Base-by-base conservation (phyloP, 2,329 filamentous ascomycete genomes). In the Sporothrix sp. region DNA sequence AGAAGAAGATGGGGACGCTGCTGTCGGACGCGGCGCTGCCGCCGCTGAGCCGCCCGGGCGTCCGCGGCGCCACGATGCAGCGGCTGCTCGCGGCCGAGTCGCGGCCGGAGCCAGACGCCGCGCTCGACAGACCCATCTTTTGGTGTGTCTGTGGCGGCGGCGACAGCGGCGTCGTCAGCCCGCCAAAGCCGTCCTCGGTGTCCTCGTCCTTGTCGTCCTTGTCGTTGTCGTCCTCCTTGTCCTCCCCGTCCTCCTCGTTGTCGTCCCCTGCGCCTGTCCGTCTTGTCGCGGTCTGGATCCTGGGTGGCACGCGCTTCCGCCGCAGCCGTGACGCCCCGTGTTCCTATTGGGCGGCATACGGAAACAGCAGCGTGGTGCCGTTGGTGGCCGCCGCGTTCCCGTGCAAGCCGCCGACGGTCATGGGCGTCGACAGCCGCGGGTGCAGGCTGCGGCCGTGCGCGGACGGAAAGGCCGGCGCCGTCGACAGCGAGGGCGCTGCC, bases 271-370 rank as follows among this genome's bases (percentile, higher is more conserved):
- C n/a, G n/a, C n/a, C n/a, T n/a, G 25, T 28, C 25, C 25, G 25
- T 10, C 25, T 10, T 6, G 20, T 28, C 11, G 37, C 18, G 27
- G 43, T 50, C 25, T 32, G 14, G 52, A 53, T 53, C 48, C 52
- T 53, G 52, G 52, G 48, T 18, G 48, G 52, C 40, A 50, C 42
- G 40, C 32, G 42, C 51, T 53, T 53, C 47, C 47, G 47, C 32
- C 20, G 52, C 35, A 54, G 48, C 48, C 54, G 57, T 51, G 55
- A 57, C 30, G 52, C 55, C 57, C 47, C 55, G 57, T 42, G 32
- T 36, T 45, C 57, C 57, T 58, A 58, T 56, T 47, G 38, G 23
- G 52, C 11, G 4, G 25, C 20, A 16, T 42, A 42, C 3, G 39
- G n/a, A 20, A n/a, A n/a, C n/a, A n/a, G n/a, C n/a, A n/a, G n/a